A percentile compares a stretch with the other conserved stretches of the same genome.
Evolutionary conservation across 306 rosid genomes (phyloP).

Genomic region (Fragaria ananassa): DNA sequence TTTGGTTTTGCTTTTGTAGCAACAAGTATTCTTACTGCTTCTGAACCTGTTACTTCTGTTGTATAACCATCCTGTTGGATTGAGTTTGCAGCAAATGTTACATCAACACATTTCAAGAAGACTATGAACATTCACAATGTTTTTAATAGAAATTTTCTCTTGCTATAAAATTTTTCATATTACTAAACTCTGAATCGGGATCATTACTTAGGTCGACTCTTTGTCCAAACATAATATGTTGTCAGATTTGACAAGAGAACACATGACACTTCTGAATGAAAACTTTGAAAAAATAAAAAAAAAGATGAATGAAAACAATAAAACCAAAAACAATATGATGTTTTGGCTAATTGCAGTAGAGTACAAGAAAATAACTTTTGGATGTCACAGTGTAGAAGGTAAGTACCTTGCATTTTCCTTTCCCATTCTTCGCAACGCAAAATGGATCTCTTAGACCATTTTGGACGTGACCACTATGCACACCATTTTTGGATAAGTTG

Average conservation of each 20-base stretch:
- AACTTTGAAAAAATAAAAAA: not conserved
- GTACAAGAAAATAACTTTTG: not conserved
- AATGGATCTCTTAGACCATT: conserved; percentile 75
- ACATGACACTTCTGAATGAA: not conserved
- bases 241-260: not conserved
- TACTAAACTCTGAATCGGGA: not conserved
- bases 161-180: not conserved
- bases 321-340: not conserved
- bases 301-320: not conserved
- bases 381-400: not conserved
- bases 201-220: not conserved
- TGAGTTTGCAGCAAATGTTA: conserved; percentile 14
- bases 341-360: not conserved
- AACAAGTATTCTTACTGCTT: conserved; percentile 68
- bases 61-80: conserved; percentile 87
- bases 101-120: not conserved
- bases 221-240: not conserved
- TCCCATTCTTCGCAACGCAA: conserved; percentile 63
- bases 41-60: conserved; percentile 49
- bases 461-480: conserved; percentile 88
- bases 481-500: conserved; percentile 56
- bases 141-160: not conserved
- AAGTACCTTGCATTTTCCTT: conserved; percentile 77
- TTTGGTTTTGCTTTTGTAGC: conserved; percentile 83
- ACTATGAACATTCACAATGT: not conserved